Evolutionary conservation across 345 rosid species (phyloP).

Genomic region (Moringa oleifera): DNA sequence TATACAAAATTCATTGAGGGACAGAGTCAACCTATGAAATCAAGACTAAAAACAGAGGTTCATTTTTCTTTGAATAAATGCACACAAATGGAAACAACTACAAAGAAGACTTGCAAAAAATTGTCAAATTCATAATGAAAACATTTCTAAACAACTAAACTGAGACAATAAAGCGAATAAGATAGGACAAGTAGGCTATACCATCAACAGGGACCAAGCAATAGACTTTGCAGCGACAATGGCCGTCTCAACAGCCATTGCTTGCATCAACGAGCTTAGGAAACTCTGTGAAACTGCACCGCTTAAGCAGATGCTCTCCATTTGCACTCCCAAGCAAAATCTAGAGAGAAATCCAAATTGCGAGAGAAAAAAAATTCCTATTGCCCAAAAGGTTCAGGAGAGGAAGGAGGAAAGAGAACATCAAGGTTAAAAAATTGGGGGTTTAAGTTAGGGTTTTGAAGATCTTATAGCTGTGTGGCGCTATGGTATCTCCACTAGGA

Average conservation of each 20-base stretch:
- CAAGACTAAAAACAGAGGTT: background rate
- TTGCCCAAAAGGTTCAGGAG: too few relatives aligned
- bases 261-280: conserved; percentile 25
- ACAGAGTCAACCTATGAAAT: too few relatives aligned
- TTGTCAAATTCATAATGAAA: too few relatives aligned
- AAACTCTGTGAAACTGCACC: conserved; percentile 18
- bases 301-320: conserved; percentile 18
- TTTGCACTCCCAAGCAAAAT: conserved; percentile 2
- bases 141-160: background rate
- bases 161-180: background rate
- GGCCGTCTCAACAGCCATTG: conserved; percentile 28
- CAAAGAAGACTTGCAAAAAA: background rate
- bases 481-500: too few relatives aligned
- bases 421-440: conserved; percentile 26
- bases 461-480: conserved; percentile 1
- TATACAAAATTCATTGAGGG: background rate
- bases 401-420: background rate
- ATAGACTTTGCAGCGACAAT: conserved; percentile 29
- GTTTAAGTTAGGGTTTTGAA: conserved; percentile 28
- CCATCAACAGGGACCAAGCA: conserved; percentile 33
- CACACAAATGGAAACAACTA: background rate
- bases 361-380: background rate
- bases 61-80: background rate
- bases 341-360: background rate
- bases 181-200: conserved; percentile 6